Evolutionary conservation across 768 basidiomycete genomes (phyloP), one percentile per base, ranked within the genome.

Genomic region (Tricholoma flavovirens): DNA sequence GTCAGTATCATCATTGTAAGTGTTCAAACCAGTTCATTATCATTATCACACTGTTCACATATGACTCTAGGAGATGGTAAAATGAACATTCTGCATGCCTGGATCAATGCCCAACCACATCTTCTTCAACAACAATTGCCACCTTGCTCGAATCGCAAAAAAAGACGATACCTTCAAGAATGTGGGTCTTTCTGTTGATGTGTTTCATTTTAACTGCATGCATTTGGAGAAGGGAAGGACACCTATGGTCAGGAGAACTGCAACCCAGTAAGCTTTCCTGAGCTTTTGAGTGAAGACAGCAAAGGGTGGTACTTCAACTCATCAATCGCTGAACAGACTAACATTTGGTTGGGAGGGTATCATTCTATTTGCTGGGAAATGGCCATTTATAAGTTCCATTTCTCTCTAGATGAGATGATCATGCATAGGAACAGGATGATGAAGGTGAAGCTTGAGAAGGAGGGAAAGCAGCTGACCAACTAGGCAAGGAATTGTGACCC

Each of bases 301-400:
- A 60, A 61, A 9, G 67, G 22, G 5, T 80, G 75, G 75, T 43
- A 53, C 0, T 78, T 80, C 62, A 80, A 79, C 33, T 76, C 71
- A 0, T 79, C 74, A 0, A 61, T 66, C 4, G 72, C 75, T 0
- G 74, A 80, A 49, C 76, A 77, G 53, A 61, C 68, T 0, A 80
- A 80, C 58, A 67, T 66, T 0, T 80, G 78, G 78, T 48, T 78
- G 12, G 72, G 74, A 0, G 71, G 71, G 52, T 78, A 62, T 55
- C 68, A 67, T 0, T 42, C 68, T 0, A 74, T 75, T 15, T 57
- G 67, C 0, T 60, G 69, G 0, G 75, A 74, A 53, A 77, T 77
- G 75, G 50, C 50, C 8, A 61, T 49, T 0, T 49, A 57, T 4
- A 35, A 67, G 26, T 75, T 69, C 51, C 60, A 71, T n/a, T 76